Conservation (phyloP, 2,329 filamentous ascomycete species). For the Aureobasidium zeae region DNA sequence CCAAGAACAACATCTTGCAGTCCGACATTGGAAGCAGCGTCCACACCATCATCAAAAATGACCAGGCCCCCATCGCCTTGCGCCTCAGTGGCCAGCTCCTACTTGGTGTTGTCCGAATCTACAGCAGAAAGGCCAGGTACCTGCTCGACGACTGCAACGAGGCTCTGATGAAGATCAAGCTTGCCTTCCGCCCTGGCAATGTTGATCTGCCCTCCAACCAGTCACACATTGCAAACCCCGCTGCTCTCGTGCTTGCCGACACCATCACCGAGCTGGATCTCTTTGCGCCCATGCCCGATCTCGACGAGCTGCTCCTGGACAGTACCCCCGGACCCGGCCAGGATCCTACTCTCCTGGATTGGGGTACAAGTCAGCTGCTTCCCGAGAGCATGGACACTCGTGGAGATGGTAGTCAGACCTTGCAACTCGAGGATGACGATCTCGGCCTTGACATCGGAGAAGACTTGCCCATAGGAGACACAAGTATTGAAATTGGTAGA, state of each 20-base stretch:
- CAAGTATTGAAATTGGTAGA: constrained; percentile 80
- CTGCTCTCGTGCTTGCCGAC: constrained; percentile 81
- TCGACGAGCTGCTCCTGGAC: constrained; percentile 62
- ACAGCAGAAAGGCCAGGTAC: constrained; percentile 94
- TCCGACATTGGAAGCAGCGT: constrained; percentile 93
- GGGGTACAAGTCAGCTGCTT: constrained; percentile 67
- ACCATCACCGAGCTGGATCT: constrained; percentile 88
- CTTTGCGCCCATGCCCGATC: constrained; percentile 68
- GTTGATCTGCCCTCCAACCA: constrained; percentile 82
- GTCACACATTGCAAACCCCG: constrained; percentile 65
- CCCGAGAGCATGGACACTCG: constrained; percentile 53
- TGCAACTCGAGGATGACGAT: constrained; percentile 48
- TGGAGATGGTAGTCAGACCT: constrained; percentile 28
- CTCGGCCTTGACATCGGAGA: constrained; percentile 50
- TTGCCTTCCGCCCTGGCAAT: constrained; percentile 95
- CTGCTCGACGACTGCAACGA: constrained; percentile 96
- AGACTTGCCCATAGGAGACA: constrained; percentile 25
- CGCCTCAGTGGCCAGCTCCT: constrained; percentile 89
- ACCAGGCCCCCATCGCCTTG: constrained; percentile 88
- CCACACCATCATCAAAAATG: constrained; percentile 85
- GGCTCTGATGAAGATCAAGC: constrained; percentile 94
- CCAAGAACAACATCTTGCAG: constrained; percentile 90
- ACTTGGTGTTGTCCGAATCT: constrained; percentile 92
- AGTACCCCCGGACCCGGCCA: constrained; percentile 26
- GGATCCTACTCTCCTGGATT: constrained; percentile 43